Evolutionary conservation across 2,329 filamentous ascomycete species (phyloP).

Genomic region (Sphaerulina vaccinii): DNA sequence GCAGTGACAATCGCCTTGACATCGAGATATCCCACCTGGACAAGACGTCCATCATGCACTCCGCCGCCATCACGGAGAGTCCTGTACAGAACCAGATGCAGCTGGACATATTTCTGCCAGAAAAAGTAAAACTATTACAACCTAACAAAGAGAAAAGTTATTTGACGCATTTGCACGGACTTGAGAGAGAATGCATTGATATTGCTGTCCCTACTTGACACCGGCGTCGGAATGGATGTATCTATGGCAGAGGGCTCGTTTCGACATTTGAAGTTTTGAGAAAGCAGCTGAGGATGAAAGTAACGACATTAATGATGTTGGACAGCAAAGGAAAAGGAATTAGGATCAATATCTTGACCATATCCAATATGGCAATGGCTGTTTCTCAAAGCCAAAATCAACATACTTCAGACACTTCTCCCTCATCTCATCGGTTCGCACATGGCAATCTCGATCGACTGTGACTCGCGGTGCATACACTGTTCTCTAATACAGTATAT

Average conservation of each 20-base stretch:
- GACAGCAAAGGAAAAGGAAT: neutral
- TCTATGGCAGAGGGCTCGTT: too few relatives aligned
- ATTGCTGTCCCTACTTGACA: slow-evolving; percentile 1
- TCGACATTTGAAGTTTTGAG: neutral
- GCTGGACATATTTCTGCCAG: neutral
- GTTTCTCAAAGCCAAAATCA: neutral
- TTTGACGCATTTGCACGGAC: slow-evolving; percentile 6
- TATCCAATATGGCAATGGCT: neutral
- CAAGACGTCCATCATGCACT: neutral
- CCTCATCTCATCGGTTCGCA: too few relatives aligned
- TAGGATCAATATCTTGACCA: neutral
- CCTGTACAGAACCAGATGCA: neutral
- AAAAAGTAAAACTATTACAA: neutral
- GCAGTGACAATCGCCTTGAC: too few relatives aligned
- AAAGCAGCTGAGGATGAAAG: neutral
- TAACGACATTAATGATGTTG: neutral
- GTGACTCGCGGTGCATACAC: too few relatives aligned
- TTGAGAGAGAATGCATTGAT: slow-evolving; percentile 1
- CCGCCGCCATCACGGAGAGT: neutral
- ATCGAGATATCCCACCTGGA: neutral
- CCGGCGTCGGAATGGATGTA: neutral
- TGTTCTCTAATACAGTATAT: neutral
- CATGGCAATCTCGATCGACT: too few relatives aligned
- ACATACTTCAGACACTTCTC: neutral
- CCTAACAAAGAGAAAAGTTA: slow-evolving; percentile 5